These are phyloP conservation scores for Hypoxylon lienhwacheense DNA, from an alignment of 495 filamentous ascomycete species.

Conservation along the genomic window DNA sequence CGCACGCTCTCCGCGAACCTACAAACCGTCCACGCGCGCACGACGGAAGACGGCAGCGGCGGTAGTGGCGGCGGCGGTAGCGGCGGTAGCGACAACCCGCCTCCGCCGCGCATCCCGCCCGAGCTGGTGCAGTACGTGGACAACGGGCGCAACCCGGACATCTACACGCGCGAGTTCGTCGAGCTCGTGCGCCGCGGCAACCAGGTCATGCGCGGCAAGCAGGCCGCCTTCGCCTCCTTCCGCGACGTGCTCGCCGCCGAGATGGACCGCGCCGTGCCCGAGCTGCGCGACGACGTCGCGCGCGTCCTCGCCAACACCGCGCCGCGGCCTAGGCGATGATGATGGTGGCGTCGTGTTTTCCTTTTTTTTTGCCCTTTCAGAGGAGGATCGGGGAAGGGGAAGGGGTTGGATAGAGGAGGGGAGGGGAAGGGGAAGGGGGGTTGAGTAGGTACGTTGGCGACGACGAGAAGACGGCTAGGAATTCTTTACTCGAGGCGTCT, in stretches of 20 bases:
- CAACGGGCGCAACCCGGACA: conserved; percentile 90
- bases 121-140: conserved; percentile 95
- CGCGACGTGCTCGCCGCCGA: conserved; percentile 79
- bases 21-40: conserved; percentile 51
- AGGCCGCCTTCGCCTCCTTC: conserved; percentile 76
- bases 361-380: too few species aligned
- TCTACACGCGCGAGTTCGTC: conserved; percentile 97
- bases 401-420: not conserved
- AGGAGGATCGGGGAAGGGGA: too few species aligned
- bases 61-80: too few species aligned
- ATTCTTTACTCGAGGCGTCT: not conserved
- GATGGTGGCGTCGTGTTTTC: too few species aligned
- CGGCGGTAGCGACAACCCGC: conserved; percentile 49
- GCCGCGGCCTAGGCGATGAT: conserved; percentile 9
- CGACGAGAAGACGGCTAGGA: not conserved
- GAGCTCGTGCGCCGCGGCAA: conserved; percentile 84
- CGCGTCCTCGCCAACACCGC: conserved; percentile 56
- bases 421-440: not conserved
- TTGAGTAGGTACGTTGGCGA: too few species aligned
- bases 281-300: conserved; percentile 69
- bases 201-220: conserved; percentile 82
- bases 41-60: too few species aligned
- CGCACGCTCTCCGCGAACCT: conserved; percentile 40
- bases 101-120: conserved; percentile 64
- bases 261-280: conserved; percentile 77